phyloP scores from a whole-genome alignment of 2,329 filamentous ascomycete species.

The Rhinocladiella similis region DNA sequence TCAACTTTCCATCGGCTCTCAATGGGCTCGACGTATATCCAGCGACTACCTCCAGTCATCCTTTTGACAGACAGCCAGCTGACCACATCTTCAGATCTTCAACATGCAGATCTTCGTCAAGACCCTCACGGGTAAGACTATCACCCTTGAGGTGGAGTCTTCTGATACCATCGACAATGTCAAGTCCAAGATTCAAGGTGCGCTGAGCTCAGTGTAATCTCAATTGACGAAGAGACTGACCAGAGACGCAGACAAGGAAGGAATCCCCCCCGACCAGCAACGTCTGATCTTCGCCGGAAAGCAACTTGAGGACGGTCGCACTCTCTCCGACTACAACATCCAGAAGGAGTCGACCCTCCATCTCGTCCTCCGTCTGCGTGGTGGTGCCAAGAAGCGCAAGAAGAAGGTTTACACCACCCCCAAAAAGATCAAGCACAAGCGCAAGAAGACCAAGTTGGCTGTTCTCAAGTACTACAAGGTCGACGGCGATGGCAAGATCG shows the following conservation, averaged over 20 bases:
- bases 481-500: slow-evolving; percentile 98
- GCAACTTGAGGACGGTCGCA: slow-evolving; percentile 99
- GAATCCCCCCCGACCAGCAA: slow-evolving; percentile 98
- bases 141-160: slow-evolving; percentile 99
- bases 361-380: slow-evolving; percentile 95
- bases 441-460: slow-evolving; percentile 99
- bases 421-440: slow-evolving; percentile 99
- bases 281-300: slow-evolving; percentile 99
- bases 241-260: slow-evolving; percentile 83
- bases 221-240: neutral
- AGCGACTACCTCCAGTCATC: no score
- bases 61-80: neutral
- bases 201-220: slow-evolving; percentile 24
- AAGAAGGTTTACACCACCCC: slow-evolving; percentile 99
- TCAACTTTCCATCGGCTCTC: neutral
- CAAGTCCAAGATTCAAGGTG: slow-evolving; percentile 90
- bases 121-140: slow-evolving; percentile 96
- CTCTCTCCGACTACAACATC: slow-evolving; percentile 99
- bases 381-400: slow-evolving; percentile 99
- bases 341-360: slow-evolving; percentile 99
- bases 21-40: no score
- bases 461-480: slow-evolving; percentile 99
- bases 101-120: slow-evolving; percentile 59
- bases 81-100: slow-evolving; percentile 36
- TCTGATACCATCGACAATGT: slow-evolving; percentile 99